Percentiles rank a stretch among this genome's conserved stretches.
These are phyloP conservation scores for Talaromyces adpressus DNA, from an alignment of 495 filamentous ascomycete genomes.

Conservation along the genomic window DNA sequence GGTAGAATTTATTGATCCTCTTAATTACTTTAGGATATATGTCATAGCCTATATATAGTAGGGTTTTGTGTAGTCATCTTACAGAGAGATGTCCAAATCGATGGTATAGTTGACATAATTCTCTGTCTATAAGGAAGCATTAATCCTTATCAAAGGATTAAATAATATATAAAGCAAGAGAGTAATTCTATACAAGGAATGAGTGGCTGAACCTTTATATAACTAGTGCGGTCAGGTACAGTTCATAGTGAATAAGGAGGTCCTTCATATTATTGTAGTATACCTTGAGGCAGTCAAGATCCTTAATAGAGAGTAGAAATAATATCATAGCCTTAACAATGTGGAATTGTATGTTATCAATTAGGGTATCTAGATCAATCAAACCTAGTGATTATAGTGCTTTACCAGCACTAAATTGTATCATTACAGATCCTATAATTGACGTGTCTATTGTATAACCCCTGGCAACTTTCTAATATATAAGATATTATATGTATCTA, in stretches of 20 bases:
- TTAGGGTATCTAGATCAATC: not conserved
- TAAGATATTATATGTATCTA: not conserved
- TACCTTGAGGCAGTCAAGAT: not conserved
- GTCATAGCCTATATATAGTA: not conserved
- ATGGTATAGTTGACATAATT: not conserved
- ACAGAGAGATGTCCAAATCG: not conserved
- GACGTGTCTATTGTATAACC: not conserved
- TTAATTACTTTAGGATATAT: not conserved
- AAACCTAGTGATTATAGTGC: not conserved
- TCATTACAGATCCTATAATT: not conserved
- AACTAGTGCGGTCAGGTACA: not conserved
- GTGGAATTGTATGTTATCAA: not conserved
- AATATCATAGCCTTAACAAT: not conserved
- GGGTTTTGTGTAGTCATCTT: not conserved
- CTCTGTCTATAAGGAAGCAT: not conserved
- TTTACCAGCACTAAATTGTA: not conserved
- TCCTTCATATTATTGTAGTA: not conserved
- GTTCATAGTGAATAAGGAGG: not conserved
- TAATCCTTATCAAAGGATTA: not conserved
- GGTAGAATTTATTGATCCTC: not conserved
- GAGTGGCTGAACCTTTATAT: not conserved
- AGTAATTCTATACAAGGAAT: not conserved
- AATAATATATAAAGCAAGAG: not conserved
- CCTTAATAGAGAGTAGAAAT: not conserved
- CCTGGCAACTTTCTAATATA: not conserved